Conservation (phyloP, 805 yeast genomes). For the Teunomyces kruisii region DNA sequence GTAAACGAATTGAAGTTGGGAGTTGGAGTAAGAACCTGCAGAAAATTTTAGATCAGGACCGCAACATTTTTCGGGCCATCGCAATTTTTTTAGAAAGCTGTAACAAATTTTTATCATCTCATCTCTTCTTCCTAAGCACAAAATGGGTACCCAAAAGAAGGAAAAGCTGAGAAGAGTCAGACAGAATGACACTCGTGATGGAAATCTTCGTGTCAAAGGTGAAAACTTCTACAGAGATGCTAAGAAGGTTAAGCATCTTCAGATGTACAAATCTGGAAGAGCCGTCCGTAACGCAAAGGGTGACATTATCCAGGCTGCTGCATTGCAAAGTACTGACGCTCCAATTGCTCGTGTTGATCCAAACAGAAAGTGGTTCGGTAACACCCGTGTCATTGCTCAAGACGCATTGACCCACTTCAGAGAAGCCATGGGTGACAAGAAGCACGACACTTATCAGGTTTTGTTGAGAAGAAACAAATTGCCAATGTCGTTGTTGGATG, state of each 20-base stretch:
- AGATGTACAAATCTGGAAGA: slow-evolving; percentile 90
- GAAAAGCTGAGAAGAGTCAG: slow-evolving; percentile 85
- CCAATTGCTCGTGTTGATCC: slow-evolving; percentile 96
- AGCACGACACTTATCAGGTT: slow-evolving; percentile 81
- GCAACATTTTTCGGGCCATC: neutral
- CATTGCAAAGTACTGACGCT: slow-evolving; percentile 78
- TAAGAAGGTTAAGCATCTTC: slow-evolving; percentile 82
- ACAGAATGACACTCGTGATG: slow-evolving; percentile 79
- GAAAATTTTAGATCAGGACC: neutral
- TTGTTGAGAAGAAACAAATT: slow-evolving; percentile 83
- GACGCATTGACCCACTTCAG: slow-evolving; percentile 93
- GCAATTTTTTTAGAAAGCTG: neutral
- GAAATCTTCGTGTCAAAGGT: slow-evolving; percentile 91
- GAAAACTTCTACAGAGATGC: slow-evolving; percentile 96
- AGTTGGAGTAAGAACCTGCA: neutral
- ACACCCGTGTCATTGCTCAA: slow-evolving; percentile 95
- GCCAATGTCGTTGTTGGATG: slow-evolving; percentile 94
- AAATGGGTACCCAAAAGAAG: slow-evolving; percentile 91
- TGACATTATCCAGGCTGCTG: slow-evolving; percentile 83
- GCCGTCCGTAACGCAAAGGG: slow-evolving; percentile 87
- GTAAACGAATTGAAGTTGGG: neutral
- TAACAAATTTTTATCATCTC: slow-evolving; percentile 7
- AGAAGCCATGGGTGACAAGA: slow-evolving; percentile 86
- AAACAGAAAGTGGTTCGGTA: slow-evolving; percentile 96
- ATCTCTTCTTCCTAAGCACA: slow-evolving; percentile 5